A percentile compares a stretch with the other conserved stretches of the same genome.
phyloP scores from a whole-genome alignment of 192 early-diverging fungal species.

The Thamnidium elegans region DNA sequence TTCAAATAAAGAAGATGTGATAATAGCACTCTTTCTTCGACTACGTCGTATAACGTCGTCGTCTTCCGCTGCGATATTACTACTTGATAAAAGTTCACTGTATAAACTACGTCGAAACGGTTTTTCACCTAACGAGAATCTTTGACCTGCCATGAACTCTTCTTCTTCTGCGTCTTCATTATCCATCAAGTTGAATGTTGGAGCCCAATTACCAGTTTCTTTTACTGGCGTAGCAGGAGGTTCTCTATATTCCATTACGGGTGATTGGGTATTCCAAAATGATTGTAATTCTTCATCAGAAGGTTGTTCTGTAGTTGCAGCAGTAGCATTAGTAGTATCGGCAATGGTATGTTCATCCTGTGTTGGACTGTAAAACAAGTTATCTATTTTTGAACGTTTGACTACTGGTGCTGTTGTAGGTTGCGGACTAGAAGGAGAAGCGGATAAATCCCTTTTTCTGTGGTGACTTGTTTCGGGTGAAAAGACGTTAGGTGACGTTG shows the following conservation, averaged over 20 bases:
- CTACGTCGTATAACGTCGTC: neutral
- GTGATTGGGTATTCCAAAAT: neutral
- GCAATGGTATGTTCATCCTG: too few relatives aligned
- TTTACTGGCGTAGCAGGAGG: neutral
- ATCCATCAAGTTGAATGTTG: neutral
- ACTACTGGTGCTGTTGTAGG: too few relatives aligned
- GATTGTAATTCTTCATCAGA: too few relatives aligned
- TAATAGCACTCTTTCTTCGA: constrained; percentile 10
- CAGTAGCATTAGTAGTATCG: too few relatives aligned
- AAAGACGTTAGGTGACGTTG: too few relatives aligned
- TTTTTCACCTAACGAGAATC: neutral
- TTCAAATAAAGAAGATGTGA: neutral
- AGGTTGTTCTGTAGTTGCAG: too few relatives aligned
- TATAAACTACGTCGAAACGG: constrained; percentile 15
- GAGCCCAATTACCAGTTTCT: too few relatives aligned
- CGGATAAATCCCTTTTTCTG: too few relatives aligned
- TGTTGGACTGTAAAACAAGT: too few relatives aligned
- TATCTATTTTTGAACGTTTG: too few relatives aligned
- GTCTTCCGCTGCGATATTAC: constrained; percentile 2
- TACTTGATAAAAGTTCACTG: constrained; percentile 17
- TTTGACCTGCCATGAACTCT: neutral
- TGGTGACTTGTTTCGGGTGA: too few relatives aligned
- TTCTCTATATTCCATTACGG: neutral
- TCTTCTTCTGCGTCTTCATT: constrained; percentile 14
- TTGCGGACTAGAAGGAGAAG: too few relatives aligned